phyloP scores from a whole-genome alignment of 345 rosid genomes.

The Ceriops tagal region DNA sequence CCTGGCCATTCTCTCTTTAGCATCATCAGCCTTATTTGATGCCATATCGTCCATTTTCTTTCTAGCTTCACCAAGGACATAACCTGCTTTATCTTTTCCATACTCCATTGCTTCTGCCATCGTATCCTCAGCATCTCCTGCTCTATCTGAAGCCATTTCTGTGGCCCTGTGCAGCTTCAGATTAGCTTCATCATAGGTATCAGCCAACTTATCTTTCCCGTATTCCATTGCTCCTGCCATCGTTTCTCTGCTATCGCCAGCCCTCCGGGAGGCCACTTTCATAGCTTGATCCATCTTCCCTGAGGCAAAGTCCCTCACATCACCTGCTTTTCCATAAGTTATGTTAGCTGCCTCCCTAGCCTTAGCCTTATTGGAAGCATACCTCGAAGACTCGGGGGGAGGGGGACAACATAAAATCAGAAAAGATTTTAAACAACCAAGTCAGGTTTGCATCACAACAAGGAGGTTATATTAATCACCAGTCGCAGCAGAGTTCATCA shows the following conservation, averaged over 20 bases:
- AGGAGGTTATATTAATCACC: constrained; percentile 20
- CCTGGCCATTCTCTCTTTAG: constrained; percentile 9
- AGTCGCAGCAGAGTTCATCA: constrained; percentile 26
- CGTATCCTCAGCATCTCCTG: constrained; percentile 6
- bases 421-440: background rate
- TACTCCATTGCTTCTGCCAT: constrained; percentile 7
- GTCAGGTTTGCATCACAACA: background rate
- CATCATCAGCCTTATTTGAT: constrained; percentile 16
- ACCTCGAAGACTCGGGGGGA: constrained; percentile 18
- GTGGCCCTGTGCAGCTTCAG: constrained; percentile 4
- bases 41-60: background rate
- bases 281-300: constrained; percentile 9
- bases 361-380: constrained; percentile 32
- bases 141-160: constrained; percentile 7
- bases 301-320: constrained; percentile 19
- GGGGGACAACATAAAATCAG: background rate
- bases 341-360: constrained; percentile 24
- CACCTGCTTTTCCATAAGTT: constrained; percentile 19
- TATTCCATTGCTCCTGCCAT: constrained; percentile 16
- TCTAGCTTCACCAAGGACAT: background rate
- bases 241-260: constrained; percentile 26
- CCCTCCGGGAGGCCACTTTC: background rate
- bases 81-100: constrained; percentile 2
- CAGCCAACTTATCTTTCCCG: constrained; percentile 26
- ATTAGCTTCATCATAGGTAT: constrained; percentile 17